Percentiles rank a stretch among this genome's conserved stretches.
phyloP scores from a whole-genome alignment of 495 filamentous ascomycete genomes.

The Neurospora discreta region DNA sequence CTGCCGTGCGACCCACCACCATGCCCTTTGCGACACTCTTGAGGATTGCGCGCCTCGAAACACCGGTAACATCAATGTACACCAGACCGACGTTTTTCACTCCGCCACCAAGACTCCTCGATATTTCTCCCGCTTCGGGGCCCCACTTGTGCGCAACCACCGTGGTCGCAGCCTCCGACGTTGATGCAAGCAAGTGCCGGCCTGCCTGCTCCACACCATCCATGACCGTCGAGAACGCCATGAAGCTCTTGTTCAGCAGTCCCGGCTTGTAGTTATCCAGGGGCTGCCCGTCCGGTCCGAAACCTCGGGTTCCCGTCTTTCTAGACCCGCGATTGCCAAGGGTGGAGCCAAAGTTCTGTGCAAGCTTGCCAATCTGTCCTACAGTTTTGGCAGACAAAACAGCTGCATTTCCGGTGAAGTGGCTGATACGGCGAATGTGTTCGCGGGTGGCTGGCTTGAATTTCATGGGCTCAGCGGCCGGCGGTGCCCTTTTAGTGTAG shows the following conservation, averaged over 20 bases:
- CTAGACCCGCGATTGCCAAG: conserved; percentile 53
- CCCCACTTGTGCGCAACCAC: conserved; percentile 82
- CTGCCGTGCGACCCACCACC: conserved; percentile 80
- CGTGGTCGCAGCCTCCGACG: conserved; percentile 63
- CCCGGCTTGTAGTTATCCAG: conserved; percentile 69
- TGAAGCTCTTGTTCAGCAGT: conserved; percentile 85
- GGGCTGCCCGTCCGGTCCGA: conserved; percentile 53
- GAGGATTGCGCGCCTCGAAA: conserved; percentile 76
- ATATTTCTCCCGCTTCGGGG: conserved; percentile 64
- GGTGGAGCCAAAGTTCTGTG: conserved; percentile 78
- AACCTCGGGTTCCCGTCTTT: conserved; percentile 39
- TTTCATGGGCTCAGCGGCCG: conserved; percentile 64
- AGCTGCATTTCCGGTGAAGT: conserved; percentile 64
- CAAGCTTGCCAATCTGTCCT: conserved; percentile 65
- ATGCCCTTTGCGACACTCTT: conserved; percentile 96
- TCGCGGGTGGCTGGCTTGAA: conserved; percentile 81
- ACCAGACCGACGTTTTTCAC: conserved; percentile 94
- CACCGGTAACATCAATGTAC: conserved; percentile 94
- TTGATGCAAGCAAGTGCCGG: conserved; percentile 58
- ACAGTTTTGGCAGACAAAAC: conserved; percentile 75
- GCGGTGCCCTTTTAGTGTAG: conserved; percentile 70
- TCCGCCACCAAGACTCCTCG: conserved; percentile 63
- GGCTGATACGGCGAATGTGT: conserved; percentile 76
- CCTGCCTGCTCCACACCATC: conserved; percentile 86
- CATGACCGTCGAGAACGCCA: conserved; percentile 90